phyloP scores from a whole-genome alignment of 768 basidiomycete species.

The Tricholoma sp. region DNA sequence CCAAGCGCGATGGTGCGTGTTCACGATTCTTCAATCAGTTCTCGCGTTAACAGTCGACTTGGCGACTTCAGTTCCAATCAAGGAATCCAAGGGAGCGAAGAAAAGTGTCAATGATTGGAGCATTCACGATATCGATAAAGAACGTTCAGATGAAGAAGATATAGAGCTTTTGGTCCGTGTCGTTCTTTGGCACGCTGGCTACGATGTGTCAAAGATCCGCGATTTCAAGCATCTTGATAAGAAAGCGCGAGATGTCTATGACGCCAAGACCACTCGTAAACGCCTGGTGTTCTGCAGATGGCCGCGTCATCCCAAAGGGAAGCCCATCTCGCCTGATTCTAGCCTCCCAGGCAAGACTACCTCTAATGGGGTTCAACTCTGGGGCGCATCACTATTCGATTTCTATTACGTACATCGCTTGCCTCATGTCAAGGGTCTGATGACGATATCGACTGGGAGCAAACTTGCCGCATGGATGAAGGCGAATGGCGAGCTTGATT shows the following conservation, averaged over 20 bases:
- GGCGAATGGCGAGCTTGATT: conserved; percentile 26
- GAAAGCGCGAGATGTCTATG: neutral
- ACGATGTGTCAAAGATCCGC: neutral
- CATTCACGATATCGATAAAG: neutral
- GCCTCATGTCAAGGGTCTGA: conserved; percentile 10
- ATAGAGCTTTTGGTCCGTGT: neutral
- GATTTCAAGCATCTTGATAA: neutral
- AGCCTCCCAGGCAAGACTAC: conserved; percentile 24
- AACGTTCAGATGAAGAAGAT: neutral
- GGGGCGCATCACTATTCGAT: conserved; percentile 40
- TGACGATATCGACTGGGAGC: conserved; percentile 28
- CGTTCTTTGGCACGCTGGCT: neutral
- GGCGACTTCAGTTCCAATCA: neutral
- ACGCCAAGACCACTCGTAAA: neutral
- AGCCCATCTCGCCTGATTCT: conserved; percentile 7
- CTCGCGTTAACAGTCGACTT: neutral
- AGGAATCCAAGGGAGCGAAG: neutral
- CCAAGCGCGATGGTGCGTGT: neutral
- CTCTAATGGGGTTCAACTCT: conserved; percentile 27
- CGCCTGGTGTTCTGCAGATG: conserved; percentile 6
- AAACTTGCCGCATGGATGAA: conserved; percentile 33
- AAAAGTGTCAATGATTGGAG: neutral
- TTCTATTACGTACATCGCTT: conserved; percentile 30
- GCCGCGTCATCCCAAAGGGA: conserved; percentile 12
- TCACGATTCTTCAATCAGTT: neutral